Base-by-base conservation (phyloP, 2,329 filamentous ascomycete species). In the Fonsecaea erecta region DNA sequence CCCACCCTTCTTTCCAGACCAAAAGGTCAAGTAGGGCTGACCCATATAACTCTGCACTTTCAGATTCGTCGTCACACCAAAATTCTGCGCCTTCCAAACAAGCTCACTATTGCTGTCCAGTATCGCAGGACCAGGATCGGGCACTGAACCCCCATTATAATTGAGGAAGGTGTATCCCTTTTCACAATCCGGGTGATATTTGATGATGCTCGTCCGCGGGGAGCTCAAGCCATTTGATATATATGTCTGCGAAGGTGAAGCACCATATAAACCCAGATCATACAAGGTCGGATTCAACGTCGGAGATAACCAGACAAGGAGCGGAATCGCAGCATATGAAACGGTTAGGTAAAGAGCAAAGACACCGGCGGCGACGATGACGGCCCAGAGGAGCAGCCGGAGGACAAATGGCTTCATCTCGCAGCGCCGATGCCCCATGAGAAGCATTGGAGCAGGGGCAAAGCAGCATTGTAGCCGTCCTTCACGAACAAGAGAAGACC, bases 1-100 rank as follows among this genome's bases (percentile, higher is more conserved):
- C 1, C 77, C 77, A n/a, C 79, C 77, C 34, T 79, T 76, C 68
- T 81, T 77, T 16, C 82, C 82, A n/a, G 78, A 74, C 81, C 81
- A 83, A 68, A 82, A 83, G 0, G 80, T 82, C 58, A 84, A 68
- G 71, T 82, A 83, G 4, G 74, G 69, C 64, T 81, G 71, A 1
- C 77, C 80, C 62, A 75, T 76, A 67, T 79, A 83, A 6, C 70
- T 68, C 69, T 83, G 79, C 0, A 81, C 77, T 67, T 79, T 78
- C 6, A 82, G 69, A 67, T 82, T 81, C 65, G 82, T 82, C 1
- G 80, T 77, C 46, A 78, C 73, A 4, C 69, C 69, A 52, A 75
- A 75, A 32, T 72, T 70, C 3, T 64, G 55, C n/a, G 72, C 74
- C 53, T 78, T 81, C 82, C 82, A 84, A 7, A 83, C 76, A 21